Percentiles rank a stretch among this genome's conserved stretches.
These are phyloP conservation scores for Seiridium unicorne DNA, from an alignment of 2,329 filamentous ascomycete species.

Conservation along the genomic window DNA sequence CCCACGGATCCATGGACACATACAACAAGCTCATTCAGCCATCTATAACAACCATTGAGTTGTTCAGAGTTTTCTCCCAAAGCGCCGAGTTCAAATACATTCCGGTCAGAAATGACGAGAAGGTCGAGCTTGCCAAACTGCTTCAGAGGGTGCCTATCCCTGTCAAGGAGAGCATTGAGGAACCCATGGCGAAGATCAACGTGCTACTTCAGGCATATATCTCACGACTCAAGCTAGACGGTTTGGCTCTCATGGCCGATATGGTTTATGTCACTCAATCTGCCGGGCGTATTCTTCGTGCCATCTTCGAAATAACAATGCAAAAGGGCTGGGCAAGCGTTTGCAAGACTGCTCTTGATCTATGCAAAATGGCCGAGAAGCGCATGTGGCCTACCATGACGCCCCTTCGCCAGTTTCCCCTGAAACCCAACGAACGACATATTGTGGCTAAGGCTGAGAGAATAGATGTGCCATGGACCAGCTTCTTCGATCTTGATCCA, in stretches of 20 bases:
- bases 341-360: slow-evolving; percentile 84
- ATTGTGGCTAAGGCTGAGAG: slow-evolving; percentile 90
- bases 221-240: slow-evolving; percentile 89
- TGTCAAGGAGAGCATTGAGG: slow-evolving; percentile 96
- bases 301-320: slow-evolving; percentile 94
- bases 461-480: slow-evolving; percentile 90
- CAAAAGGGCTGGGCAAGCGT: slow-evolving; percentile 96
- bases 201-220: slow-evolving; percentile 96
- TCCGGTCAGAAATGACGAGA: slow-evolving; percentile 94
- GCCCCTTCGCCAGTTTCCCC: slow-evolving; percentile 84
- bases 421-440: slow-evolving; percentile 66
- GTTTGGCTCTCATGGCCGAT: slow-evolving; percentile 94
- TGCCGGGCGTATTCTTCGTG: slow-evolving; percentile 90
- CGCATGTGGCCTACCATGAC: slow-evolving; percentile 99
- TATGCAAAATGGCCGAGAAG: slow-evolving; percentile 99
- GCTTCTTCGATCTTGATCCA: slow-evolving; percentile 94
- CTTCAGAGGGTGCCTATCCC: slow-evolving; percentile 88
- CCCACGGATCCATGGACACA: slow-evolving; percentile 91
- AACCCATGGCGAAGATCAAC: slow-evolving; percentile 97
- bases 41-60: slow-evolving; percentile 87
- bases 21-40: slow-evolving; percentile 96
- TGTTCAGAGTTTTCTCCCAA: slow-evolving; percentile 93
- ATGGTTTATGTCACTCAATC: slow-evolving; percentile 99
- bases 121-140: slow-evolving; percentile 90
- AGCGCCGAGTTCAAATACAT: slow-evolving; percentile 99